phyloP scores from a whole-genome alignment of 306 rosid genomes.

The Malus orientalis region DNA sequence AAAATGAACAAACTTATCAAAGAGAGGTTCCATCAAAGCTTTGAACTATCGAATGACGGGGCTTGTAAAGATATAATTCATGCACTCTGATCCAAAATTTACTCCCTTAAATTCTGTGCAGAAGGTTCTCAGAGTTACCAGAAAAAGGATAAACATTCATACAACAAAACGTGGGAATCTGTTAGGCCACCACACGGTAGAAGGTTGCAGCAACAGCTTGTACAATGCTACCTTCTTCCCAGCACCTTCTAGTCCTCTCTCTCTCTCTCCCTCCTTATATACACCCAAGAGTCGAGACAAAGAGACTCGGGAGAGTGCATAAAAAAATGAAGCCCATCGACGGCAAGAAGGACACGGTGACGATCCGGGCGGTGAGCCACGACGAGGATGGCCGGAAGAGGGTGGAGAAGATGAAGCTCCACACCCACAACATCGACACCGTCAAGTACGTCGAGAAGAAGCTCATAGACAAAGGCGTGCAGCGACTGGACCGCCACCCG shows the following conservation, averaged over 20 bases:
- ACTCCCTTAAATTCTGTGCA: background rate
- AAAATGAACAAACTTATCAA: too few species aligned
- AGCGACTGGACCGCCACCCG: conserved; percentile 68
- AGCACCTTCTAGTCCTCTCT: background rate
- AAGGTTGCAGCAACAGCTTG: conserved; percentile 14
- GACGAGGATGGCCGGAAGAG: conserved; percentile 62
- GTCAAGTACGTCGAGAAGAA: conserved; percentile 60
- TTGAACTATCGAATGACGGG: background rate
- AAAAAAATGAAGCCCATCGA: conserved; percentile 43
- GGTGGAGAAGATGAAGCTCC: conserved; percentile 44
- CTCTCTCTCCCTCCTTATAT: background rate
- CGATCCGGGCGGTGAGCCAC: conserved; percentile 46
- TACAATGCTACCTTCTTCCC: background rate
- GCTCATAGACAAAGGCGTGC: conserved; percentile 54
- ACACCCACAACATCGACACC: conserved; percentile 53
- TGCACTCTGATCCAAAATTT: background rate
- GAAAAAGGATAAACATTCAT: background rate
- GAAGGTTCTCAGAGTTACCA: background rate
- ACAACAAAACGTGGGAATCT: conserved; percentile 1
- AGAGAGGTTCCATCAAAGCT: too few species aligned
- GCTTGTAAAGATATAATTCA: background rate
- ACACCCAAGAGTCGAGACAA: background rate
- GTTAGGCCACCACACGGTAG: conserved; percentile 4
- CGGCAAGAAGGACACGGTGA: conserved; percentile 42
- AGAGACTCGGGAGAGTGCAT: background rate